Evolutionary conservation across 371 early-diverging fungal species (phyloP), one percentile per base, ranked within the genome.

Genomic region (Zopfochytrium polystomum): DNA sequence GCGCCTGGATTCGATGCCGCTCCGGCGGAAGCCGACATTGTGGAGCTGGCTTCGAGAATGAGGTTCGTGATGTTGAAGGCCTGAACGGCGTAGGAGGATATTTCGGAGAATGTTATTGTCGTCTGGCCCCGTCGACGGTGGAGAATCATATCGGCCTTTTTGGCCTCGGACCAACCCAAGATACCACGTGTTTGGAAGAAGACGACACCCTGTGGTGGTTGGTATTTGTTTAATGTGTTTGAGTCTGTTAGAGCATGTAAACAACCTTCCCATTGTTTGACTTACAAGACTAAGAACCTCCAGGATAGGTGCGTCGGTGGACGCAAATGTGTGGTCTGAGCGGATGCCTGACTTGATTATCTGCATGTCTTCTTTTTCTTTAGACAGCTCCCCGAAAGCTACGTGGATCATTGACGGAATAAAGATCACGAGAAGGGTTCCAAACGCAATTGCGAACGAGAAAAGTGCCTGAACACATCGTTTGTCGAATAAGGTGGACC

Each of bases 111-210:
- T 7, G 48, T 34, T 13, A 58, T 46, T 3, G 49, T 58, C 7
- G 33, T 22, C 30, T 58, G 35, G 23, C 34, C 31, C 49, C 45
- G 33, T 30, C 58, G 23, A 23, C 49, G 46, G 49, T 58, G 50
- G 3, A 47, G 32, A 49, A 58, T 47, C 46, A 58, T 46, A 27
- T 58, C 50, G 30, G 58, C 23, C 7, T 31, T 18, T 26, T 35
- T 29, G n/a, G 58, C 45, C 22, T 58, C 50, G 35, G 58, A 58
- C 58, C 58, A 58, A 18, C 49, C 58, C 18, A 58, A 38, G 18
- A 49, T 32, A 44, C 50, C 58, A 48, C 58, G 58, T 9, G 50
- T 26, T 48, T 58, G 58, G 49, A 48, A 58, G 34, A 44, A 46
- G 34, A 58, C 58, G 46, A 48, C 48, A 26, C 58, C 57, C 57